phyloP scores from a whole-genome alignment of 78 protist species.

The Cavenderia fasciculata region DNA sequence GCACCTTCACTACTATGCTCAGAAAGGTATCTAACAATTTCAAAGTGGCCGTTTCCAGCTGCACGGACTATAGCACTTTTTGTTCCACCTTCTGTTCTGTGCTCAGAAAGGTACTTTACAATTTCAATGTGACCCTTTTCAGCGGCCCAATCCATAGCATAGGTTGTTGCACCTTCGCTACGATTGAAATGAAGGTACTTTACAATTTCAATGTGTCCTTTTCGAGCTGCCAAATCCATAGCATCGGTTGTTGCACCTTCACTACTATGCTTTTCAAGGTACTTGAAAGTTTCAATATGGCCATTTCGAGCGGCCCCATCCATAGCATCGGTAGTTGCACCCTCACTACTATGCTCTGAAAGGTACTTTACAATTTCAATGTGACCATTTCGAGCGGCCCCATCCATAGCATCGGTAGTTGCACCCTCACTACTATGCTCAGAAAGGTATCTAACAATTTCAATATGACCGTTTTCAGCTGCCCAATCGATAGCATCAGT shows the following conservation, averaged over 20 bases:
- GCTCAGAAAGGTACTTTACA: not conserved
- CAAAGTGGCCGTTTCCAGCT: not conserved
- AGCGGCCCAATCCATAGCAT: constrained; percentile 6
- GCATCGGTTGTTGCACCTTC: not conserved
- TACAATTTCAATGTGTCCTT: not conserved
- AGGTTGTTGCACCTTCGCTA: not conserved
- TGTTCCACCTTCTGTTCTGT: not conserved
- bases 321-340: not conserved
- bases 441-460: not conserved
- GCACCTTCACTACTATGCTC: not conserved
- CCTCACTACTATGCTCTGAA: not conserved
- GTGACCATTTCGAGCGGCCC: not conserved
- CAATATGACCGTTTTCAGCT: not conserved
- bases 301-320: not conserved
- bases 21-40: not conserved
- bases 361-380: not conserved
- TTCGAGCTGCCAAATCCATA: not conserved
- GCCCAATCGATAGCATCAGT: not conserved
- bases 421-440: not conserved
- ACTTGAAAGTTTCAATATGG: not conserved
- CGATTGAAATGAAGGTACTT: not conserved
- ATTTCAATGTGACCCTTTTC: not conserved
- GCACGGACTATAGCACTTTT: not conserved
- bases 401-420: not conserved
- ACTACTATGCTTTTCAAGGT: not conserved